Base-by-base conservation (phyloP, 2,329 filamentous ascomycete genomes). In the Byssochlamys sp. region DNA sequence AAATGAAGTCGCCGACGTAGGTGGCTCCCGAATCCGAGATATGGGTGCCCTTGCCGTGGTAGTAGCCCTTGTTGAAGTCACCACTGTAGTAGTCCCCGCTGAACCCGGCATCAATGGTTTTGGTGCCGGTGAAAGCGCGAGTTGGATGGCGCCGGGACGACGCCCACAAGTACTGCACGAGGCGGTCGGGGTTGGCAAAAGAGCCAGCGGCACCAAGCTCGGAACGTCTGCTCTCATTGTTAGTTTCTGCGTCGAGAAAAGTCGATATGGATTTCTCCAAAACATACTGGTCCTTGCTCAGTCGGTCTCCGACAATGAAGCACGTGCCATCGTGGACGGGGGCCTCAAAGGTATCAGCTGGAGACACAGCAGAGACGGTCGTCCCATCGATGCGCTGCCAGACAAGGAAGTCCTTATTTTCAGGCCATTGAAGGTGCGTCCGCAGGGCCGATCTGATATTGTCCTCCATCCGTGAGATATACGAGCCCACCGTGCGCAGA, bases 81-180 rank as follows among this genome's bases (percentile, higher is more conserved):
- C 83, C 83, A 54, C 76, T 77, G 70, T 83, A 85, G 68, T 78
- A 82, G 55, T 84, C 78, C 1, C 76, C 76, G 5, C 78, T 80
- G 61, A 83, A 82, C 55, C 79, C 78, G 60, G 73, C 70, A 55
- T 81, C 79, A 56, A 80, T 69, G 2, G 77, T 82, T 62, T 78
- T 78, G 55, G 70, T 72, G 12, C 79, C 79, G 4, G 73, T 75
- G 59, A 75, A 74, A 25, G 71, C 71, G 24, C 70, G 65, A 58
- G 73, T 67, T 2, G 79, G 78, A 59, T 80, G 78, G 54, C 75
- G 72, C 54, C 77, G 75, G 5, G 72, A 69, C 25, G 71, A 67
- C 48, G 75, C 76, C 62, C 71, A 72, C 33, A 81, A 71, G 62
- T 79, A 81, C 28, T 74, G 66, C 9, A 75, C 64, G 1, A 77